Conservation (phyloP, 208 protist species). For the Borovskyia barvae region DNA sequence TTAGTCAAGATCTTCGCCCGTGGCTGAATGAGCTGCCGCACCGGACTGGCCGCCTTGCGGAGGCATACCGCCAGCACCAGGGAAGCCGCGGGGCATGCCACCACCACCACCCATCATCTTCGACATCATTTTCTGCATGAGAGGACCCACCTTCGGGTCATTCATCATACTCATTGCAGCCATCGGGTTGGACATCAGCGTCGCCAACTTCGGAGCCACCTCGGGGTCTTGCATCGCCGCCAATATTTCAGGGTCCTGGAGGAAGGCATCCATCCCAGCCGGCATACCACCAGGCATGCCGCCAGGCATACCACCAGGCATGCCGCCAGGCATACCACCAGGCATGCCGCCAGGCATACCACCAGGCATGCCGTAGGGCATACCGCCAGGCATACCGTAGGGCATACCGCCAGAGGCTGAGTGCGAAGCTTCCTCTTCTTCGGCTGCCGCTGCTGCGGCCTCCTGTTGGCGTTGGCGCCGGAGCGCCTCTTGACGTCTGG, state of each 20-base stretch:
- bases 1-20: constrained; percentile 21
- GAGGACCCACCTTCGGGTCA: constrained; percentile 71
- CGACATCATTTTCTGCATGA: constrained; percentile 77
- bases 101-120: constrained; percentile 66
- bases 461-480: constrained; percentile 47
- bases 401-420: constrained; percentile 32
- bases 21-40: constrained; percentile 1
- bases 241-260: constrained; percentile 61
- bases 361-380: constrained; percentile 24
- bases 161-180: constrained; percentile 60
- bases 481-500: constrained; percentile 28
- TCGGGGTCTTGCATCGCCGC: constrained; percentile 77
- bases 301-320: constrained; percentile 40
- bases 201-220: constrained; percentile 50
- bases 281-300: constrained; percentile 43
- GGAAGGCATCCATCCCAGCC: constrained; percentile 23
- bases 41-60: constrained; percentile 10
- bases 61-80: constrained; percentile 14
- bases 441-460: constrained; percentile 26
- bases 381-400: constrained; percentile 45
- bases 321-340: constrained; percentile 42
- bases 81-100: constrained; percentile 31
- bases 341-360: constrained; percentile 47
- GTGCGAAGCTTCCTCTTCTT: constrained; percentile 11
- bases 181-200: constrained; percentile 71